Conservation (phyloP, 2,329 filamentous ascomycete species). For the Trichoderma sp. region DNA sequence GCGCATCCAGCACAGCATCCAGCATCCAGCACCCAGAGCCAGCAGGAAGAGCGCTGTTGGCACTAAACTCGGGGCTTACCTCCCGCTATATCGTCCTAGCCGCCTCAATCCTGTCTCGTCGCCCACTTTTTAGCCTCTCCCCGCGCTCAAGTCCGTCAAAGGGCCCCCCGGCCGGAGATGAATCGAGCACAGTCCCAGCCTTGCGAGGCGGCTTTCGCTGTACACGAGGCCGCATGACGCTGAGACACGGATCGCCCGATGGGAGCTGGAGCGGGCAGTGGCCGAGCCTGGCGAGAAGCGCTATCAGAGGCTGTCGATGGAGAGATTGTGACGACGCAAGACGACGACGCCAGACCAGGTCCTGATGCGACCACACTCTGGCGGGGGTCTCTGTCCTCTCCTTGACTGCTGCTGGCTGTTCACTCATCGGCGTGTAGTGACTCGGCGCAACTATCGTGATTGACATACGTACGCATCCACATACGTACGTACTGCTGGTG, state of each 20-base stretch:
- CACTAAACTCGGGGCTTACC: slow-evolving; percentile 18
- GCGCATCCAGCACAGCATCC: not conserved
- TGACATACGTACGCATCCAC: slow-evolving; percentile 1
- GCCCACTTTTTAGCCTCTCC: slow-evolving; percentile 26
- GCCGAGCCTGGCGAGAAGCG: not conserved
- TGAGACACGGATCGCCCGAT: slow-evolving; percentile 2
- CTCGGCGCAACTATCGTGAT: not conserved
- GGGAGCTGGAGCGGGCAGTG: not conserved
- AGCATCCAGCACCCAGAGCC: not conserved
- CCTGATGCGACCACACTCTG: slow-evolving; percentile 9
- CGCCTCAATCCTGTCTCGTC: slow-evolving; percentile 10
- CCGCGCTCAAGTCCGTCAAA: slow-evolving; percentile 18
- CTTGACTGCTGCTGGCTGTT: not conserved
- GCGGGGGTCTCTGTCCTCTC: not conserved
- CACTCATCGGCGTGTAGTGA: not conserved
- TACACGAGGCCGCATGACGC: slow-evolving; percentile 11
- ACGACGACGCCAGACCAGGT: not conserved
- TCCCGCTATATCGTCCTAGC: slow-evolving; percentile 6
- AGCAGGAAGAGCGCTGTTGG: not conserved
- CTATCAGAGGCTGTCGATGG: not conserved
- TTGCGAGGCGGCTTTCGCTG: slow-evolving; percentile 17
- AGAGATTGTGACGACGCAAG: slow-evolving; percentile 10
- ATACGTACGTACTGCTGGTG: not conserved
- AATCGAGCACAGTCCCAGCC: slow-evolving; percentile 15
- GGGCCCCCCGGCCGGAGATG: not conserved